Base-by-base conservation (phyloP, 495 filamentous ascomycete species). In the Cenococcum geophilum region DNA sequence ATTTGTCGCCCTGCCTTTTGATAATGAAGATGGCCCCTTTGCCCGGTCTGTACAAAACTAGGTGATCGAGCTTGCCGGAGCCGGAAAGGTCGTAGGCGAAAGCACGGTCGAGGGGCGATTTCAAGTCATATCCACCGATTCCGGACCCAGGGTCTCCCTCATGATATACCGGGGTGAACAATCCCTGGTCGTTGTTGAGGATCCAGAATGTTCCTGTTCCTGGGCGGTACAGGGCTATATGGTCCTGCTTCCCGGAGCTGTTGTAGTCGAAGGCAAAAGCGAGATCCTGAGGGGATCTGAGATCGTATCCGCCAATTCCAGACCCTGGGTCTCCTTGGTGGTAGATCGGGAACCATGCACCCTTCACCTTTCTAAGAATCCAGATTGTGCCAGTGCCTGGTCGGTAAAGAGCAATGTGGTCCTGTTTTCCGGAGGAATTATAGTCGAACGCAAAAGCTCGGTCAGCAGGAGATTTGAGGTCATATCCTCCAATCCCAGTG, bases 391-490 rank as follows among this genome's bases (percentile, higher is more conserved):
- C 57, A 32, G 3, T n/a, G 5, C 57, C 57, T 5, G 42, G 42
- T 0, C 57, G 40, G 21, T 59, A 59, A 18, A 59, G 20, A 23
- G 20, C 37, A 40, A 59, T 9, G 21, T 59, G 35, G 42, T 59
- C 45, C 21, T 35, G 14, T 47, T 48, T 35, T 4, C 40, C 57
- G 23, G 34, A 22, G 3, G 32, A 43, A 5, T 59, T 16, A 16
- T 48, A 59, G 57, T 59, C 40, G 57, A 59, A 59, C 1, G 57
- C 57, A 23, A 59, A 50, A 18, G 14, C 40, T 12, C 10, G 18
- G 25, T 59, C 57, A 3, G 40, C 42, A 12, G 9, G 1, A n/a
- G 36, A 50, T 11, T 14, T 23, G n/a, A 50, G 32, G 22, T 32
- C 25, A 43, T 59, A 59, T 1, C 57, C 57, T 20, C 57, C 57